Evolutionary conservation across 2,329 filamentous ascomycete genomes (phyloP), one percentile per base, ranked within the genome.

Genomic region (Exutisphaerella laricina): DNA sequence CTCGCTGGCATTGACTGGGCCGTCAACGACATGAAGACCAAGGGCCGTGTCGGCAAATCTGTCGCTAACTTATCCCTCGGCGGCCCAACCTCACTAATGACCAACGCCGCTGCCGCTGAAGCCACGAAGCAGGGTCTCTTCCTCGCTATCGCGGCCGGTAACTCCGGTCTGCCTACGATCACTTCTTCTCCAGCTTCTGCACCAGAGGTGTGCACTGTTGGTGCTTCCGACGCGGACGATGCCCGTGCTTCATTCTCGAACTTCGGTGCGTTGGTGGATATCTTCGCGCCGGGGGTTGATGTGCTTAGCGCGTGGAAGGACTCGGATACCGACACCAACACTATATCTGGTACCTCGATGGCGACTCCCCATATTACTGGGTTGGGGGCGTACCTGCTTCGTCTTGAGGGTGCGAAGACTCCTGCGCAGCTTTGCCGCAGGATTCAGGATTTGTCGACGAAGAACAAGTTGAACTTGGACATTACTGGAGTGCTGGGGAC

Each of bases 311-410:
- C 77, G 8, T 77, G 70, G 70, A 66, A 61, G 41, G 66, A 68
- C 25, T 57, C 58, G 36, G 64, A 60, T 26, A 72, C 63, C 14
- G 68, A 73, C 17, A 71, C 59, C 25, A 64, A 64, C 35, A 68
- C 57, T 20, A 68, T 79, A 54, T 73, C 69, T 10, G 80, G 79
- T 23, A 83, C 80, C 4, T 78, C 72, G 25, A 82, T 82, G 78
- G 80, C 82, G 18, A 74, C 74, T 26, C 82, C 82, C 1, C 81
- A 85, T 59, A 72, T 85, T 41, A 74, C 78, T 35, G 83, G 83
- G 35, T 69, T 86, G 3, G 79, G 78, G 10, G 80, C 80, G 20
- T 86, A 85, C 64, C 66, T 86, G 22, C 79, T 85, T 68, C 64
- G 64, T n/a, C 61, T 74, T 9, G 66, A 74, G 44, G 63, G 63